Percentiles rank a stretch among this genome's conserved stretches.
phyloP scores from a whole-genome alignment of 129 eudicot genomes.

The Logfia minima region DNA sequence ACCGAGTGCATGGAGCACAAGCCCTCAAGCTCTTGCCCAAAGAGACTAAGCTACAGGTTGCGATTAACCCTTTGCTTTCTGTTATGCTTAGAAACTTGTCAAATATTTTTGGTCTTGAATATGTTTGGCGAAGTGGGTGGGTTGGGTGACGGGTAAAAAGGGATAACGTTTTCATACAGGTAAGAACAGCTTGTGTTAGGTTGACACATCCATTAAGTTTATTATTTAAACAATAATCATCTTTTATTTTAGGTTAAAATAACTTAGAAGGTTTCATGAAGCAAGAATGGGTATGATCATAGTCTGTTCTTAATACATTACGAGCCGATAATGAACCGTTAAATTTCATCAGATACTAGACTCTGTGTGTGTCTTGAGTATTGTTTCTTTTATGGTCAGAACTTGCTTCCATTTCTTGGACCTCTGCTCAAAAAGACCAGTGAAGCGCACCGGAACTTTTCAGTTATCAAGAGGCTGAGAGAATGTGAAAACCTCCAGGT shows the following conservation, averaged over 20 bases:
- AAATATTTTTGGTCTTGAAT: neutral
- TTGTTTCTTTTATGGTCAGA: slow-evolving; percentile 46
- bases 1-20: slow-evolving; percentile 88
- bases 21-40: slow-evolving; percentile 82
- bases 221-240: neutral
- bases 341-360: neutral
- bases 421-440: slow-evolving; percentile 86
- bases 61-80: neutral
- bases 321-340: neutral
- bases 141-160: neutral
- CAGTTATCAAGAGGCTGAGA: slow-evolving; percentile 82
- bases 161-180: neutral
- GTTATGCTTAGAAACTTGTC: neutral
- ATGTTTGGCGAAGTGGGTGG: neutral
- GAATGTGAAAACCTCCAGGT: slow-evolving; percentile 94
- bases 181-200: neutral
- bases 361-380: neutral
- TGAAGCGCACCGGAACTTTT: slow-evolving; percentile 80
- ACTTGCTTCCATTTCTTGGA: slow-evolving; percentile 92
- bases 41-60: slow-evolving; percentile 90
- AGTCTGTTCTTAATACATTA: slow-evolving; percentile 6
- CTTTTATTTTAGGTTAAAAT: too few species aligned
- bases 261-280: neutral
- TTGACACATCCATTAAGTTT: neutral
- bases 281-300: slow-evolving; percentile 12